Base-by-base conservation (phyloP, 2,329 filamentous ascomycete species). In the Hansfordia pulvinata region DNA sequence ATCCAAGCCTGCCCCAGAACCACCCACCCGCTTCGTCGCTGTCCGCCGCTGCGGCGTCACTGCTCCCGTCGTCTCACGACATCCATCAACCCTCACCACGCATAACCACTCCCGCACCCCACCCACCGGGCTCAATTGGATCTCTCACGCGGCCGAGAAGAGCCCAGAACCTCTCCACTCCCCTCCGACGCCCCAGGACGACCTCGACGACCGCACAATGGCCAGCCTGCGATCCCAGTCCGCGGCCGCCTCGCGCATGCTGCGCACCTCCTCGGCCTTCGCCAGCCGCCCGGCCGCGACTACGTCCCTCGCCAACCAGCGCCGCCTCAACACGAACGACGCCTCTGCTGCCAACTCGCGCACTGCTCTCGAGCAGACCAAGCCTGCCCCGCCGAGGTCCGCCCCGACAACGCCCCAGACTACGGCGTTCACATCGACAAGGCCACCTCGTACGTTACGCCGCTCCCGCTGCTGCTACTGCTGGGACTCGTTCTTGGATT, bases 351-450 rank as follows among this genome's bases (percentile, higher is more conserved):
- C 41, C 33, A 66, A 66, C 60, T 50, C 55, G 34, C n/a, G n/a
- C n/a, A 43, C 62, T 33, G 55, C 62, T 22, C 50, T 60, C 20
- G 44, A 57, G 25, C 43, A 49, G 32, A 39, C 44, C 34, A 41
- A 49, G 35, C 47, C 54, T 35, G 42, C 51, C 32, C 50, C 44
- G 36, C 48, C 50, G 28, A 47, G 52, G 35, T 47, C 44, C 36
- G 47, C 44, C 34, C 54, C 49, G 31, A 61, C 39, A 82, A 90
- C 51, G 66, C 80, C 42, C 84, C 83, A 34, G 78, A 93, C 50
- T 94, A 92, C 52, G 67, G 69, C 38, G 78, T 77, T 22, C 75
- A 75, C 26, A 67, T 81, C 42, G 88, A 96, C 56, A 86, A 85
- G 57, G 81, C 81, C 36, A 92, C 84, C 38, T 94, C 86, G 86